Evolutionary conservation across 306 rosid species (phyloP), one percentile per base, ranked within the genome.

Genomic region (Luffa acutangula): DNA sequence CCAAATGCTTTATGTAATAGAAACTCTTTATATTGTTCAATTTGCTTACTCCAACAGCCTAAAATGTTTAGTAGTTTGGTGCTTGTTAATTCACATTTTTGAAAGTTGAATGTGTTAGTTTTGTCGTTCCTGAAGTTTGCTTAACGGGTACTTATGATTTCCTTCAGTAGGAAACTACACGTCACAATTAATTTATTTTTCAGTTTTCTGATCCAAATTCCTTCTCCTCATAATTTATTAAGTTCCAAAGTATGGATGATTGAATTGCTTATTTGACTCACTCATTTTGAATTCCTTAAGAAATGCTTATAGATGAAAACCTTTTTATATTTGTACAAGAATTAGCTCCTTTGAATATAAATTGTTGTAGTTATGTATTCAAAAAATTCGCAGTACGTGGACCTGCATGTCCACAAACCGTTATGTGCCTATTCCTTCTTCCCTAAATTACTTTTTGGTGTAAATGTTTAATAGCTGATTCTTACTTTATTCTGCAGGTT

Each of bases 401-500:
- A 42, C 9, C 42, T 48, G 5, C 77, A 48, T 2, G 3, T 4
- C n/a, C 77, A 48, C 36, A 49, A 69, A 69, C 14, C 5, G 13
- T 4, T 42, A 6, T 13, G 12, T 5, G 4, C 20, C 8, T 69
- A 18, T 43, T 69, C 54, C 41, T 13, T 21, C n/a, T 37, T 33
- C 80, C 76, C 60, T 53, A 72, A 78, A n/a, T 51, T 48, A 57
- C 39, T 48, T 76, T 14, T 56, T 7, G 42, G 36, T 36, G 59
- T n/a, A 33, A 63, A 20, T 57, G 67, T 17, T 57, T 41, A 78
- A 41, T 9, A 60, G 2, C 13, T 79, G 42, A 69, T 83, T 84
- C 59, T 33, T 82, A 71, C 52, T 81, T 89, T 71, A 71, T 58
- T 81, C 79, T 83, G 82, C 92, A 95, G 99, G 99, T 95, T 86